phyloP scores from a whole-genome alignment of 805 yeast genomes.

The Lipomyces chichibuensis region DNA sequence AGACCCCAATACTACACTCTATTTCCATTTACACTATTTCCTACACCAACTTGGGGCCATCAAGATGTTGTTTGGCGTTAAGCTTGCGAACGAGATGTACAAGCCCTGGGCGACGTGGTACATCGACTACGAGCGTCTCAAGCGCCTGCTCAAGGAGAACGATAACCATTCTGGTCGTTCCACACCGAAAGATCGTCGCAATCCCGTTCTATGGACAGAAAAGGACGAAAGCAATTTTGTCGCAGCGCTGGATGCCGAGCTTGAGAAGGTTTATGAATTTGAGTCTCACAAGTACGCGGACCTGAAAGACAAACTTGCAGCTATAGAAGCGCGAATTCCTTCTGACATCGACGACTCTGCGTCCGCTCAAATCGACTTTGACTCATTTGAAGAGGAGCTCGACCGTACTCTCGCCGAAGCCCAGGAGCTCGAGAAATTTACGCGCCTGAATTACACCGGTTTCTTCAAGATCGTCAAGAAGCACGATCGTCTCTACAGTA shows the following conservation, averaged over 20 bases:
- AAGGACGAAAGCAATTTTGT: slow-evolving; percentile 81
- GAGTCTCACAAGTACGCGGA: slow-evolving; percentile 71
- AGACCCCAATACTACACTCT: not conserved
- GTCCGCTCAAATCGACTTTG: slow-evolving; percentile 50
- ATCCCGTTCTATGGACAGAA: slow-evolving; percentile 65
- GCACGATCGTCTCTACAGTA: slow-evolving; percentile 87
- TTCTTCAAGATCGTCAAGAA: slow-evolving; percentile 92
- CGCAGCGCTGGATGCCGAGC: slow-evolving; percentile 71
- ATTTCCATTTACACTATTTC: not conserved
- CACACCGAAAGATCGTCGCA: slow-evolving; percentile 40
- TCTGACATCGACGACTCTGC: slow-evolving; percentile 22
- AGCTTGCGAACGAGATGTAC: slow-evolving; percentile 76
- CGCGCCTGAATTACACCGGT: slow-evolving; percentile 91
- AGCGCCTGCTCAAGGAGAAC: slow-evolving; percentile 68
- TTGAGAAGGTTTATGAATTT: slow-evolving; percentile 91
- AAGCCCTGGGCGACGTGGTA: slow-evolving; percentile 94
- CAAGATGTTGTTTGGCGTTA: slow-evolving; percentile 84
- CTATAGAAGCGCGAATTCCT: slow-evolving; percentile 60
- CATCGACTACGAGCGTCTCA: slow-evolving; percentile 87
- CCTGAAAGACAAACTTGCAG: slow-evolving; percentile 64
- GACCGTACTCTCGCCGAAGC: slow-evolving; percentile 77
- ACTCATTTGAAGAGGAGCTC: slow-evolving; percentile 63
- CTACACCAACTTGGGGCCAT: not conserved
- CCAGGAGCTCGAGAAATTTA: slow-evolving; percentile 84
- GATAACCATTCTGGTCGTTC: slow-evolving; percentile 17